These are phyloP conservation scores for Oemleria cerasiformis DNA, from an alignment of 306 rosid species.

Conservation along the genomic window DNA sequence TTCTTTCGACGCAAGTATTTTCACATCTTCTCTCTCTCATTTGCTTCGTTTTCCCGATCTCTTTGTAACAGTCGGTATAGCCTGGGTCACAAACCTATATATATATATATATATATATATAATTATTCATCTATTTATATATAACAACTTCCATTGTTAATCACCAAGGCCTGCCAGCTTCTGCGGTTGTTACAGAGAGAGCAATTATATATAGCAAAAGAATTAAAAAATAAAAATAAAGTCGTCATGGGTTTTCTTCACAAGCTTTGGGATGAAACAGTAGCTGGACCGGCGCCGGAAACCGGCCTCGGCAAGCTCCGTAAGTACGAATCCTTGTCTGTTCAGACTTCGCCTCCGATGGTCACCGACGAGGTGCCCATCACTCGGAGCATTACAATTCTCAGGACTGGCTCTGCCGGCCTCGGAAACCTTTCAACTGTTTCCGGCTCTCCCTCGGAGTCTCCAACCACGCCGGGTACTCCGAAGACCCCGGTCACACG, in stretches of 20 bases:
- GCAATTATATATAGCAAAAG: neutral
- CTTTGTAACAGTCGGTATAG: conserved; percentile 44
- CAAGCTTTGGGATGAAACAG: conserved; percentile 95
- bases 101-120: neutral
- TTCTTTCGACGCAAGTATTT: neutral
- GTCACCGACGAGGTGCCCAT: conserved; percentile 36
- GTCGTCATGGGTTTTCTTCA: conserved; percentile 69
- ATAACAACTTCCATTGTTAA: conserved; percentile 3
- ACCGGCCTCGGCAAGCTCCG: conserved; percentile 84
- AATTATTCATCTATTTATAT: too few species aligned
- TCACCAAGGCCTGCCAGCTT: neutral
- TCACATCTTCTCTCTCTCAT: conserved; percentile 27
- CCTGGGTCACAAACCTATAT: conserved; percentile 4
- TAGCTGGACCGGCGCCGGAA: conserved; percentile 95
- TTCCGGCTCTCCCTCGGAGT: conserved; percentile 25
- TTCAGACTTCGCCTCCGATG: conserved; percentile 22
- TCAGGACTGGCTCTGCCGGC: conserved; percentile 31
- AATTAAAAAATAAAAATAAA: neutral
- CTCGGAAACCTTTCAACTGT: conserved; percentile 16
- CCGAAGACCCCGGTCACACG: conserved; percentile 44
- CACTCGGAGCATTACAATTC: conserved; percentile 68
- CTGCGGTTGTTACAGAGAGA: conserved; percentile 35
- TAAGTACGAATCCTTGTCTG: conserved; percentile 52
- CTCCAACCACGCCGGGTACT: conserved; percentile 52
- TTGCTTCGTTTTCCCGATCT: conserved; percentile 54